phyloP scores from a whole-genome alignment of 1,139 yeast genomes.

The Eremothecium sinecaudum region DNA sequence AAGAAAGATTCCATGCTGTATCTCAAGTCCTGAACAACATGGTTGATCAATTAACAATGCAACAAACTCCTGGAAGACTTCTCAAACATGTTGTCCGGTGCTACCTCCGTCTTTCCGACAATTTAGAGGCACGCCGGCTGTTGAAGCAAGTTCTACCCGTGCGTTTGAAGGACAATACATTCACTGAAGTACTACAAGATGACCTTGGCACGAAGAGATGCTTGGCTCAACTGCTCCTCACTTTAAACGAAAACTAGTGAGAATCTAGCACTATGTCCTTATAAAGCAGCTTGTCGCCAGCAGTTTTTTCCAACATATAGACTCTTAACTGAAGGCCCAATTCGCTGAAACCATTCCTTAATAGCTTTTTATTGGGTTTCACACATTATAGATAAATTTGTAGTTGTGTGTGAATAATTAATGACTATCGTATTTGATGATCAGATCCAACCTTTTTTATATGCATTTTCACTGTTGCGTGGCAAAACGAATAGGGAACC shows the following conservation, averaged over 20 bases:
- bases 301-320: not conserved
- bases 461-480: too few species aligned
- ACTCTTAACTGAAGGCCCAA: too few species aligned
- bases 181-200: constrained; percentile 67
- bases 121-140: constrained; percentile 82
- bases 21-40: constrained; percentile 78
- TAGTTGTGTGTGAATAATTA: too few species aligned
- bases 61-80: constrained; percentile 59
- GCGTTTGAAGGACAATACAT: constrained; percentile 75
- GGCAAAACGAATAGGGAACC: constrained; percentile 7
- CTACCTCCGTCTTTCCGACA: constrained; percentile 82
- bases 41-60: constrained; percentile 72
- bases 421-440: too few species aligned
- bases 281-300: not conserved
- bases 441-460: too few species aligned
- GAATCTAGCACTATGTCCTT: too few species aligned
- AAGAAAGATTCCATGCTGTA: constrained; percentile 89
- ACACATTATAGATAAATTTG: too few species aligned
- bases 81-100: constrained; percentile 92
- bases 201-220: constrained; percentile 86
- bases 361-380: too few species aligned
- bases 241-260: constrained; percentile 36
- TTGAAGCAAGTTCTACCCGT: constrained; percentile 69
- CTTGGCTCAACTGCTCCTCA: constrained; percentile 69
- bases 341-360: too few species aligned